Evolutionary conservation across 2,329 filamentous ascomycete species (phyloP), one percentile per base, ranked within the genome.

Genomic region (Davidsoniella neocaledoniae): DNA sequence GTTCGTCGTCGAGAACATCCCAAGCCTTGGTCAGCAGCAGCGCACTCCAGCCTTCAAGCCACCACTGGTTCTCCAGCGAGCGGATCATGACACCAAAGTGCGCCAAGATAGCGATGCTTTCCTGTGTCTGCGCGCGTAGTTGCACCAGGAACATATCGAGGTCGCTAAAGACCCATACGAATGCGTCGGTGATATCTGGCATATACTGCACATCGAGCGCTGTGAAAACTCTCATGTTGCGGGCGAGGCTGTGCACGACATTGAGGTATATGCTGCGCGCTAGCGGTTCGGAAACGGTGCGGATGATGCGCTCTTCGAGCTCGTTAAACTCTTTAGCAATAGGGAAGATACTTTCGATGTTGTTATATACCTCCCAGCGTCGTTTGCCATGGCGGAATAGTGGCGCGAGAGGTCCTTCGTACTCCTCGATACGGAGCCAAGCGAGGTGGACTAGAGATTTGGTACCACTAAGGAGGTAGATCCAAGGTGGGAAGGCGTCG

Each of bases 91-190:
- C 58, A n/a, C 59, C 61, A 45, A 62, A 64, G 48, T 62, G 61
- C 6, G 58, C 60, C 51, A 64, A 61, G 9, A 66, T 62, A 29
- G 56, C 58, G 3, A 66, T 52, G 2, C 59, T 56, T 37, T 58
- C 59, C 49, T 60, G 60, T 23, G 54, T 56, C 26, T 54, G 57
- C 14, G 56, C 54, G 4, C 54, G 51, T 10, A 68, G 52, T 37
- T 66, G 56, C 10, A 59, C 56, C 9, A 68, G 53, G 21, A 64
- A 63, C 3, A 61, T 60, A 50, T 65, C 60, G 4, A 60, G 57
- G 9, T 65, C 58, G 17, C 53, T 50, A 56, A 64, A 67, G 39
- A 67, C 57, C 65, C 65, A 68, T 3, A 63, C 56, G 48, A 67
- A 66, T 1, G 64, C 57, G 50, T 68, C 66, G 1, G 59, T 57